A percentile compares a stretch with the other conserved stretches of the same genome.
phyloP scores from a whole-genome alignment of 2,329 filamentous ascomycete species.

The Stachybotrys chlorohalonatus region DNA sequence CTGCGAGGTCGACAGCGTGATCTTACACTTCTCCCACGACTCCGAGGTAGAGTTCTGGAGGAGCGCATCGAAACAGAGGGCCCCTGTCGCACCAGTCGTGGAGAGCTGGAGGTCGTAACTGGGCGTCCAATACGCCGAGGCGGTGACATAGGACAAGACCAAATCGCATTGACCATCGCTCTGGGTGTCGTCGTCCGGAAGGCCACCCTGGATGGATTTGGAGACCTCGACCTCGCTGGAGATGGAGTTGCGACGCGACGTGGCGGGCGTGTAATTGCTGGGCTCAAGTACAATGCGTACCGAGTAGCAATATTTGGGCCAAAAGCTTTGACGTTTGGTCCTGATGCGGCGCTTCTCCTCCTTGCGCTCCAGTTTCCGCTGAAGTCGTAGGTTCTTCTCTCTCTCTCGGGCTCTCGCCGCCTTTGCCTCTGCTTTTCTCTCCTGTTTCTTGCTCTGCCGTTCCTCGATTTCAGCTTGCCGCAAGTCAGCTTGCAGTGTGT shows the following conservation, averaged over 20 bases:
- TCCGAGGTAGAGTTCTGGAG: constrained; percentile 55
- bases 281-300: constrained; percentile 43
- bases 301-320: constrained; percentile 39
- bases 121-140: constrained; percentile 48
- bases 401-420: neutral
- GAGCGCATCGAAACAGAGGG: constrained; percentile 52
- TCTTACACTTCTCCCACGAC: constrained; percentile 50
- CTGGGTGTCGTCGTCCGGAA: constrained; percentile 6
- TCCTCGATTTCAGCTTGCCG: constrained; percentile 21
- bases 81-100: constrained; percentile 41
- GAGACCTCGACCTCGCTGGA: constrained; percentile 43
- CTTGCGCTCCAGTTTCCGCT: constrained; percentile 21
- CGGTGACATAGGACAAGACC: constrained; percentile 50
- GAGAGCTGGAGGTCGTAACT: constrained; percentile 55
- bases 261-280: constrained; percentile 27
- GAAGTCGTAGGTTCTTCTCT: neutral
- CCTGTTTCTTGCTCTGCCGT: constrained; percentile 24
- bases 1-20: constrained; percentile 56
- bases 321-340: constrained; percentile 34
- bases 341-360: constrained; percentile 36
- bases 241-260: constrained; percentile 40
- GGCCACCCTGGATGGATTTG: constrained; percentile 27
- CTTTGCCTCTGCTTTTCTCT: constrained; percentile 23
- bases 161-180: constrained; percentile 29
- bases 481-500: constrained; percentile 17